A percentile compares a stretch with the other conserved stretches of the same genome.
Evolutionary conservation across 306 rosid genomes (phyloP).

Genomic region (Astragalus membranaceus): DNA sequence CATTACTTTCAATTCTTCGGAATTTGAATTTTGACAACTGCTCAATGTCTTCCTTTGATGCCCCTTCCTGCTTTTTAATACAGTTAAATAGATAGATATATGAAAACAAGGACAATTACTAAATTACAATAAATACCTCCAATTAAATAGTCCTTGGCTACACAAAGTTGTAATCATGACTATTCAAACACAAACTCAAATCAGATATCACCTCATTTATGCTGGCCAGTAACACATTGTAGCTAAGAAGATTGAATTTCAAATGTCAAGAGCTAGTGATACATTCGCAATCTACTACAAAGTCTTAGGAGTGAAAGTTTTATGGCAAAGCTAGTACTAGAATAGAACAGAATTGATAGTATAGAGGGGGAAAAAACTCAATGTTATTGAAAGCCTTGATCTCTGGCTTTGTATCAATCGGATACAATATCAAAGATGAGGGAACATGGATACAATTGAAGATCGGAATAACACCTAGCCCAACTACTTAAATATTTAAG

Average conservation of each 20-base stretch:
- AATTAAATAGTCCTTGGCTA: constrained; percentile 1
- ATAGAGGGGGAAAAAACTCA: neutral
- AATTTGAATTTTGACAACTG: constrained; percentile 76
- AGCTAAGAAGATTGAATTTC: neutral
- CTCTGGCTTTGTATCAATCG: neutral
- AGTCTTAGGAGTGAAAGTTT: neutral
- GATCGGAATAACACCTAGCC: neutral
- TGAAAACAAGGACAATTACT: constrained; percentile 10
- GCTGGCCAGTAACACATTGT: neutral
- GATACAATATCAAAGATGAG: neutral
- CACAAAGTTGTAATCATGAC: neutral
- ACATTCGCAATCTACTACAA: neutral
- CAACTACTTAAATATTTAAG: neutral
- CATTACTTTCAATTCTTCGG: constrained; percentile 37
- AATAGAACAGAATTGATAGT: neutral
- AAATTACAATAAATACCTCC: neutral
- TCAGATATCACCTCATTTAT: neutral
- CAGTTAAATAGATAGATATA: neutral
- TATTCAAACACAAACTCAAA: constrained; percentile 3
- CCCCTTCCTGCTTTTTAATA: constrained; percentile 74
- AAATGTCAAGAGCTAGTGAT: neutral
- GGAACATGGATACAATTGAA: neutral
- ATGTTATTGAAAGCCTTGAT: neutral
- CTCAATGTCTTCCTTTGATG: constrained; percentile 90
- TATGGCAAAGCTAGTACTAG: neutral